Percentiles rank a stretch among this genome's conserved stretches.
phyloP scores from a whole-genome alignment of 2,329 filamentous ascomycete genomes.

The Metarhizium anisopliae region DNA sequence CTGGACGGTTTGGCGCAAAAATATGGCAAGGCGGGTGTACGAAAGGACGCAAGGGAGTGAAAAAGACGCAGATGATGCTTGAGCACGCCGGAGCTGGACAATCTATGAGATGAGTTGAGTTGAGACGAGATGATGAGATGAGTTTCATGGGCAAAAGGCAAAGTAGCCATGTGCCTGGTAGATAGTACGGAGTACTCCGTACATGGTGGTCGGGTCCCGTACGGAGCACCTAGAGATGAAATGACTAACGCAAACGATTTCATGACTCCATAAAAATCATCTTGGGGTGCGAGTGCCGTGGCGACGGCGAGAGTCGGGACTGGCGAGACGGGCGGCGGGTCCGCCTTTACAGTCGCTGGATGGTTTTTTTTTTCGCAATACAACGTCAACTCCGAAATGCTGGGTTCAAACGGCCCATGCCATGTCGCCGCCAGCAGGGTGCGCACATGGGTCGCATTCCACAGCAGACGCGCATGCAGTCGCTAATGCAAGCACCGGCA shows the following conservation, averaged over 20 bases:
- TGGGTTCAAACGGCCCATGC: no score
- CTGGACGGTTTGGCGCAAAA: not conserved
- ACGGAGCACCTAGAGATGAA: no score
- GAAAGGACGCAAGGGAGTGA: not conserved
- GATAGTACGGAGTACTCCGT: no score
- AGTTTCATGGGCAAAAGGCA: no score
- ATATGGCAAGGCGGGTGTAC: not conserved
- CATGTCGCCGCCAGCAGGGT: no score
- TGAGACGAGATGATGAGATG: no score
- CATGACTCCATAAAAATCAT: not conserved
- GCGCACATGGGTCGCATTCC: not conserved
- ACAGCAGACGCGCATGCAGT: not conserved
- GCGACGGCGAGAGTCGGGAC: slow-evolving; percentile 5
- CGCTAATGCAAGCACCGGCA: not conserved
- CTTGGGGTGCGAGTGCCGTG: not conserved
- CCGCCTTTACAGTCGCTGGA: slow-evolving; percentile 3
- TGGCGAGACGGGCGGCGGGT: not conserved
- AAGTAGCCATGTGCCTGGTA: no score
- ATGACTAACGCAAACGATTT: not conserved
- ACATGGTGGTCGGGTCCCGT: no score
- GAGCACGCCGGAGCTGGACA: not conserved
- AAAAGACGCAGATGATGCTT: not conserved
- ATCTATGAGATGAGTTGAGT: not conserved
- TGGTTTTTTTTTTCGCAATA: no score
- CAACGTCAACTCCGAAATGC: no score